Conservation (phyloP, 495 filamentous ascomycete species). For the Tuber calosporum region DNA sequence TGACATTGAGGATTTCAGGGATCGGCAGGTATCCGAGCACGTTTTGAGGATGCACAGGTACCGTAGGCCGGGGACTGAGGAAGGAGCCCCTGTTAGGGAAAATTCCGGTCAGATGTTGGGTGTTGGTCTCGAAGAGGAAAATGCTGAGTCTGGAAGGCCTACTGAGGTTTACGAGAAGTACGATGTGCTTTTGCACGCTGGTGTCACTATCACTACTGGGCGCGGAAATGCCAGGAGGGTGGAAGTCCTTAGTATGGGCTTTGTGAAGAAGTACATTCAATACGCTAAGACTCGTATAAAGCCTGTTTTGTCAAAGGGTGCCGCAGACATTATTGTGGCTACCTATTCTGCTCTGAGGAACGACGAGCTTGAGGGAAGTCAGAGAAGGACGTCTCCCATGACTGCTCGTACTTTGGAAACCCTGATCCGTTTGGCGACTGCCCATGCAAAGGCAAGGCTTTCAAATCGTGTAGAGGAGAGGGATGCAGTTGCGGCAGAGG, state of each 20-base stretch:
- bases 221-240: slow-evolving; percentile 64
- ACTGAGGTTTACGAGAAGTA: slow-evolving; percentile 95
- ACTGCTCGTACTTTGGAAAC: slow-evolving; percentile 97
- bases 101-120: slow-evolving; percentile 75
- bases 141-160: slow-evolving; percentile 55
- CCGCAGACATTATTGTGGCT: slow-evolving; percentile 81
- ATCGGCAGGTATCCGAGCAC: slow-evolving; percentile 89
- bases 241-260: slow-evolving; percentile 94
- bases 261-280: slow-evolving; percentile 99
- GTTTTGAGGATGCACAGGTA: slow-evolving; percentile 97
- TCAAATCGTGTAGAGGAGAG: slow-evolving; percentile 88
- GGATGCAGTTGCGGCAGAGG: slow-evolving; percentile 81
- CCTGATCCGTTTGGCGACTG: slow-evolving; percentile 90
- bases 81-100: slow-evolving; percentile 91
- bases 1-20: slow-evolving; percentile 87
- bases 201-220: slow-evolving; percentile 67
- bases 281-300: slow-evolving; percentile 91
- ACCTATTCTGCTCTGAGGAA: slow-evolving; percentile 93
- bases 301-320: slow-evolving; percentile 85
- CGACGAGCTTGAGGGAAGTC: slow-evolving; percentile 89
- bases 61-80: slow-evolving; percentile 85
- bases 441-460: slow-evolving; percentile 87
- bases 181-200: slow-evolving; percentile 90
- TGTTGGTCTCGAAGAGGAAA: slow-evolving; percentile 76
- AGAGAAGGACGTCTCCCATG: slow-evolving; percentile 87